phyloP scores from a whole-genome alignment of 2,329 filamentous ascomycete genomes.

The Mariannaea elegans region DNA sequence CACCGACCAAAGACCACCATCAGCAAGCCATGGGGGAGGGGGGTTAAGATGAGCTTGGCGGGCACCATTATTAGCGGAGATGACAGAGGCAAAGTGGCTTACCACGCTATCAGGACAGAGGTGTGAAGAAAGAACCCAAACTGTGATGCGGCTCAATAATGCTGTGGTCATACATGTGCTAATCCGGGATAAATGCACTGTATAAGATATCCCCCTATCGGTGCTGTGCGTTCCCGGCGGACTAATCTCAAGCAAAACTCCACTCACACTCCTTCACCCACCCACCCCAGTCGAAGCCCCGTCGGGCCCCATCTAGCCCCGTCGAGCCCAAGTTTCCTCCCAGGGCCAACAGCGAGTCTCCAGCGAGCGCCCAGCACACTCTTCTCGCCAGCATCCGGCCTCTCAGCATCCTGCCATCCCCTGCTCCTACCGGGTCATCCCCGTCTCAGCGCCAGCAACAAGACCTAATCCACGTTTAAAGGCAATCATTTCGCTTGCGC shows the following conservation, averaged over 20 bases:
- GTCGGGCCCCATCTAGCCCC: conserved; percentile 33
- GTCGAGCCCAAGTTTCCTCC: conserved; percentile 17
- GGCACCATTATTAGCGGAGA: conserved; percentile 44
- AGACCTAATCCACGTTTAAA: conserved; percentile 52
- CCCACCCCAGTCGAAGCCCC: conserved; percentile 33
- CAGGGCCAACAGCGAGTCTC: conserved; percentile 22
- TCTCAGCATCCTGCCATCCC: conserved; percentile 28
- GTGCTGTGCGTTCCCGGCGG: conserved; percentile 40
- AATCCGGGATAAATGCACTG: background rate
- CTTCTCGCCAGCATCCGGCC: conserved; percentile 27
- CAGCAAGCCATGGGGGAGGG: conserved; percentile 32
- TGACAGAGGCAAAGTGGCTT: conserved; percentile 36
- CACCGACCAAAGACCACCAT: conserved; percentile 35
- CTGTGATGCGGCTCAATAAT: conserved; percentile 4
- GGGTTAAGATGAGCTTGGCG: conserved; percentile 43
- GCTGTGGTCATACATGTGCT: conserved; percentile 11
- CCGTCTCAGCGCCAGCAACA: conserved; percentile 44
- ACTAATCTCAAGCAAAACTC: conserved; percentile 54
- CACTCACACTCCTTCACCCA: conserved; percentile 51
- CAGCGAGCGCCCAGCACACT: conserved; percentile 10
- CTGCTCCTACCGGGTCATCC: conserved; percentile 41
- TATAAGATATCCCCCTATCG: conserved; percentile 41
- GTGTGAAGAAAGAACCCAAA: background rate
- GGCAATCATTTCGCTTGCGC: conserved; percentile 63
- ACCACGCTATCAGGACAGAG: conserved; percentile 26